Conservation (phyloP, 176 grass and related monocot genomes). For the Thinopyrum elongatum region DNA sequence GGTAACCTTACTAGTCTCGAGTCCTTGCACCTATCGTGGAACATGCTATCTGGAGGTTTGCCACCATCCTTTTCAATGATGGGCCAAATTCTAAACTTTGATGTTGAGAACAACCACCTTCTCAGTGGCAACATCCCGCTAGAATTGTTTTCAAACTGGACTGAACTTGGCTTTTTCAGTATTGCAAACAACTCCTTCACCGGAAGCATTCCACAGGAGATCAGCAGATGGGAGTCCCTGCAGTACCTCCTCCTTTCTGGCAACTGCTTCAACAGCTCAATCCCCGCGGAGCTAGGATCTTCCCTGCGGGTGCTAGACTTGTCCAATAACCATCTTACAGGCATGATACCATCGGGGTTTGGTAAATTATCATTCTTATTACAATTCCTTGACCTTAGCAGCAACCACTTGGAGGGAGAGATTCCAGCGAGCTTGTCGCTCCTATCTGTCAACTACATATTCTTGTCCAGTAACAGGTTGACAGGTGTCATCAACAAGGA, state of each 20-base stretch:
- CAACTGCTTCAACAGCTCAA: not conserved
- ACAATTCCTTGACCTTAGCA: not conserved
- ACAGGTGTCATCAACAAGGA: not conserved
- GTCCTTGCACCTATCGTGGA: too few relatives aligned
- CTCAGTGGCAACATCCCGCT: too few relatives aligned
- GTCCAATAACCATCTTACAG: not conserved
- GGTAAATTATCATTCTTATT: too few relatives aligned
- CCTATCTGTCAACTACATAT: not conserved
- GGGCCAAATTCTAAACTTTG: too few relatives aligned
- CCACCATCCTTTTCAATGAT: too few relatives aligned
- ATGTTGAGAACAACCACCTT: not conserved
- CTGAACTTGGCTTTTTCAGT: too few relatives aligned
- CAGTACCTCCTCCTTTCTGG: slow-evolving; percentile 33
- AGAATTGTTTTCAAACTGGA: too few relatives aligned
- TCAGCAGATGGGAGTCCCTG: not conserved
- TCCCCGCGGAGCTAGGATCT: not conserved
- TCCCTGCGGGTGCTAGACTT: not conserved
- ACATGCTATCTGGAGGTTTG: too few relatives aligned
- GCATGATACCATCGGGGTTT: not conserved
- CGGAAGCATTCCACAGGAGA: not conserved
- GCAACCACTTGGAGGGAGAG: not conserved
- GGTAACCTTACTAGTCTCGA: too few relatives aligned
- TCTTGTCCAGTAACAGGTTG: not conserved
- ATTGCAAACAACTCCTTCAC: too few relatives aligned
- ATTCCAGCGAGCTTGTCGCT: not conserved